phyloP scores from a whole-genome alignment of 345 rosid species.

The Eucalyptus regnans region DNA sequence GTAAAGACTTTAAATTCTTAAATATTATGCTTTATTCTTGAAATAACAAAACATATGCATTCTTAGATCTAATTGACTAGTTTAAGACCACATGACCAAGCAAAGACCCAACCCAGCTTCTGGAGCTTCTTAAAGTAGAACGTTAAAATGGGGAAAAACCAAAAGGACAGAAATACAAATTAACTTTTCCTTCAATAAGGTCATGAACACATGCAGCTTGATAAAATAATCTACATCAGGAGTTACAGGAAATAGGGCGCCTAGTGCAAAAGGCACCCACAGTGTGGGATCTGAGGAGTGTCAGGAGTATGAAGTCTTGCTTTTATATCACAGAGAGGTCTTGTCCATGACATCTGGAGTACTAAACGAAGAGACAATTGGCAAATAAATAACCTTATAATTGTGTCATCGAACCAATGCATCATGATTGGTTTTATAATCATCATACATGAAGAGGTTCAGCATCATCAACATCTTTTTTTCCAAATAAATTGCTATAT shows the following conservation, averaged over 20 bases:
- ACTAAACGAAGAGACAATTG: neutral
- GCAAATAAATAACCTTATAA: neutral
- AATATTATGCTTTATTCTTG: neutral
- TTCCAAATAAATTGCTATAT: neutral
- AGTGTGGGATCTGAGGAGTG: neutral
- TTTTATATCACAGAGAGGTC: neutral
- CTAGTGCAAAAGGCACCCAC: neutral
- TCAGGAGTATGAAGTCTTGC: neutral
- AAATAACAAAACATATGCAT: neutral
- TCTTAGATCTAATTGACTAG: neutral
- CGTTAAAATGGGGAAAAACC: neutral
- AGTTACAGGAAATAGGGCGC: neutral
- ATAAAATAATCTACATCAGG: neutral
- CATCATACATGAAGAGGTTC: neutral
- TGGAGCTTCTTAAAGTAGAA: neutral
- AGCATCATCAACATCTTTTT: neutral
- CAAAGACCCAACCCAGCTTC: neutral
- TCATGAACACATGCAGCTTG: neutral
- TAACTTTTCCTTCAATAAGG: neutral
- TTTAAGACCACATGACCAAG: neutral
- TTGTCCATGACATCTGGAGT: neutral
- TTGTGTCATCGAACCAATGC: neutral
- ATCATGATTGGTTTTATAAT: neutral
- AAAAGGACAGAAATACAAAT: neutral
- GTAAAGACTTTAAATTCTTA: neutral